Percentiles rank a stretch among this genome's conserved stretches.
These are phyloP conservation scores for Septoria petroselini DNA, from an alignment of 2,329 filamentous ascomycete species.

Conservation along the genomic window DNA sequence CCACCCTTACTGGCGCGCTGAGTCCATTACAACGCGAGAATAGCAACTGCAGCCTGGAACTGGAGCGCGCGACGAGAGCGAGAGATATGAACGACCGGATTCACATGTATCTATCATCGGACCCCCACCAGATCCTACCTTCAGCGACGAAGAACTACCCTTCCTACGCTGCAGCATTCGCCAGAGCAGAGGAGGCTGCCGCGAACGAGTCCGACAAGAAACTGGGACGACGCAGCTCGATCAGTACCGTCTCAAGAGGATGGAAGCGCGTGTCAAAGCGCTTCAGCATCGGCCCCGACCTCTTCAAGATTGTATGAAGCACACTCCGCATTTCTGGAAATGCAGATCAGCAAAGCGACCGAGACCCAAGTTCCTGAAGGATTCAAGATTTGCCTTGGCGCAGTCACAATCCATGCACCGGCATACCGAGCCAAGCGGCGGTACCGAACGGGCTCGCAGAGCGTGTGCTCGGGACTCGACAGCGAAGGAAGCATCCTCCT, in stretches of 20 bases:
- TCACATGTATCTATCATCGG: constrained; percentile 34
- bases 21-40: constrained; percentile 32
- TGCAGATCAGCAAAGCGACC: constrained; percentile 1
- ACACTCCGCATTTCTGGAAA: constrained; percentile 2
- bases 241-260: constrained; percentile 10
- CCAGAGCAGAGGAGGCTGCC: constrained; percentile 17
- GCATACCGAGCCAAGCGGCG: background rate
- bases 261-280: constrained; percentile 24
- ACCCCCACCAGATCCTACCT: constrained; percentile 36
- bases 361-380: background rate
- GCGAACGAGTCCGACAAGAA: constrained; percentile 6
- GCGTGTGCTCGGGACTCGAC: background rate
- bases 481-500: background rate
- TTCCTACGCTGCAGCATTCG: constrained; percentile 26
- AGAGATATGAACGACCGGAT: constrained; percentile 39
- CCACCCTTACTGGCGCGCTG: constrained; percentile 25
- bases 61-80: constrained; percentile 32
- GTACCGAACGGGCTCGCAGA: background rate
- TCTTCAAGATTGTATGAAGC: constrained; percentile 17
- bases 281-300: constrained; percentile 15
- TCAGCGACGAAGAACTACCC: constrained; percentile 37
- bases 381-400: background rate
- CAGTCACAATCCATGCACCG: background rate
- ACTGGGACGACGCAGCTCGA: constrained; percentile 11
- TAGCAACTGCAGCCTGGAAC: constrained; percentile 31